Percentiles rank a stretch among this genome's conserved stretches.
These are phyloP conservation scores for Coprinellus micaceus DNA, from an alignment of 768 basidiomycete genomes.

Conservation along the genomic window DNA sequence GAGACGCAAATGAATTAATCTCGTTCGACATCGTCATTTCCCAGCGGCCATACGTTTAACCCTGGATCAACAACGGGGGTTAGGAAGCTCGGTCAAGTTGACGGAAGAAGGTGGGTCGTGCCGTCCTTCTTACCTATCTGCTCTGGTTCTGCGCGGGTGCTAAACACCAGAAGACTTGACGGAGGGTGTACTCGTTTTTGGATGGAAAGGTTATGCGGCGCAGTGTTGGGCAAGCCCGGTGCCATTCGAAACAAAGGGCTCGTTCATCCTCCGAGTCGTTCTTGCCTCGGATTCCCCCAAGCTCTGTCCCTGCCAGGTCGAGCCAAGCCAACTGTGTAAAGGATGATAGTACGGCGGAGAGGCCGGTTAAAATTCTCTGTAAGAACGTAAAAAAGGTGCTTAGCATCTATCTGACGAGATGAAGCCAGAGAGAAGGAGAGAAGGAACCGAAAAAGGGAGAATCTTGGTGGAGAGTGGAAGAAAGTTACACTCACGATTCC, in stretches of 20 bases:
- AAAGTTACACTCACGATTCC: constrained; percentile 53
- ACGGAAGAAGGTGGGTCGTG: not conserved
- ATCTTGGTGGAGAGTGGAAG: constrained; percentile 6
- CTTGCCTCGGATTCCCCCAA: constrained; percentile 39
- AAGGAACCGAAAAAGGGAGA: constrained; percentile 8
- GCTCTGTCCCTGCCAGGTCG: constrained; percentile 58
- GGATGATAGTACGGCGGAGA: constrained; percentile 52
- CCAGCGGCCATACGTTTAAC: constrained; percentile 1
- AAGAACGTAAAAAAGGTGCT: not conserved
- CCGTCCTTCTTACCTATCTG: not conserved
- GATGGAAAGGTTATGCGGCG: constrained; percentile 55
- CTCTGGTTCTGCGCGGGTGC: not conserved
- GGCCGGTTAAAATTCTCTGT: constrained; percentile 55
- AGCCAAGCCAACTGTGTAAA: constrained; percentile 48
- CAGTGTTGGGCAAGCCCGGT: constrained; percentile 49
- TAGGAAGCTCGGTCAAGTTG: not conserved
- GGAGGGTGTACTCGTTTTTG: constrained; percentile 46
- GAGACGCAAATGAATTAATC: not conserved
- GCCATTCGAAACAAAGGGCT: constrained; percentile 52
- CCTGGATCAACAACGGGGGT: constrained; percentile 6
- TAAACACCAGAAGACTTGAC: constrained; percentile 31
- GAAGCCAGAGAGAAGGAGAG: not conserved
- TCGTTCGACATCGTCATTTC: not conserved
- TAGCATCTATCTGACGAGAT: not conserved
- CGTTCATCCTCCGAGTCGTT: constrained; percentile 46